Base-by-base conservation (phyloP, 441 rosid genomes). In the Bruguiera hainesii region DNA sequence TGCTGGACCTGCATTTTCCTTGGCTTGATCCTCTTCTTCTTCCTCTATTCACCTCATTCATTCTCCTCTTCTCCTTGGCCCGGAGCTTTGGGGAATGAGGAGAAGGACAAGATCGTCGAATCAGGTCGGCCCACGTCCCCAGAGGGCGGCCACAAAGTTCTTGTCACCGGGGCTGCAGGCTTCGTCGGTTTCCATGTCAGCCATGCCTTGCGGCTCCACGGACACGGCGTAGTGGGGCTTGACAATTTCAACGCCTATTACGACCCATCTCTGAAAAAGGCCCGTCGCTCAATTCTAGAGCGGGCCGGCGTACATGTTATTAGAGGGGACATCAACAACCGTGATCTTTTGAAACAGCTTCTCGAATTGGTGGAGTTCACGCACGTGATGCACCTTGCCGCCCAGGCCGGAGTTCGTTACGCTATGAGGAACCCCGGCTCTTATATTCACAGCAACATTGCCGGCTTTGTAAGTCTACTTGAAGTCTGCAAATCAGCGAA, bases 381-480 rank as follows among this genome's bases (percentile, higher is more conserved):
- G 1, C 84, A 80, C 51, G 84, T 80, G 25, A 70, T 80, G 77
- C 81, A 80, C 61, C 68, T 80, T 16, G 84, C 82, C 3, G 82
- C 82, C 1, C 85, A 78, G 59, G 82, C 77, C 0, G 82, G 84
- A 0, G 82, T 76, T 15, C 74, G 80, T 9, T 76, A 78, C 51
- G 84, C 82, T 0, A 66, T 78, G 73, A 64, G 74, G 72, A 76
- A 81, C 50, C 80, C 82, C 1, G 53, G 52, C 6, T 76, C 82
- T 1, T 81, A 81, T 46, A 69, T 81, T 21, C 73, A 71, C 46
- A 69, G 73, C 65, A 81, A 81, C 64, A 71, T 81, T 26, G 82
- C 77, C 11, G 84, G 84, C 10, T 69, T 79, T 33, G 78, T 81
- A 37, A 71, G 46, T 20, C 35, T 81, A 30, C 74, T 81, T 20